phyloP scores from a whole-genome alignment of 2,329 filamentous ascomycete species.

The Gremmenia infestans region DNA sequence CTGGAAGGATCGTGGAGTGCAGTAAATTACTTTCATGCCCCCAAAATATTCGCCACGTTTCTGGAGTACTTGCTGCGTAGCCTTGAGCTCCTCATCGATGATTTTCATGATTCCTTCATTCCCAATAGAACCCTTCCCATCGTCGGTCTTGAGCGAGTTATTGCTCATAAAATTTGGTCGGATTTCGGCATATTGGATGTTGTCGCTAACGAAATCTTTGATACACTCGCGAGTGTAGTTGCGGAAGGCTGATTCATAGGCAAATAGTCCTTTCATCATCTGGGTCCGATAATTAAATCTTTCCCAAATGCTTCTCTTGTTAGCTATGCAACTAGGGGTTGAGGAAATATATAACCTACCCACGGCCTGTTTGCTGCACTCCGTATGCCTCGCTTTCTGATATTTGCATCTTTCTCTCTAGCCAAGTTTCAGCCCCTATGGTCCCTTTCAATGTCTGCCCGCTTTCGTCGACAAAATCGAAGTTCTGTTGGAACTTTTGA shows the following conservation, averaged over 20 bases:
- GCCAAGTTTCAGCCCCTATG: conserved; percentile 45
- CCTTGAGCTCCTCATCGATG: conserved; percentile 49
- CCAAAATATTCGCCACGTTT: conserved; percentile 44
- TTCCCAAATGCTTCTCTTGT: conserved; percentile 43
- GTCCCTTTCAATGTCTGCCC: conserved; percentile 19
- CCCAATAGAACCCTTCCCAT: conserved; percentile 47
- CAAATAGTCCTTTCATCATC: conserved; percentile 69
- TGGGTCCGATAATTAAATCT: conserved; percentile 65
- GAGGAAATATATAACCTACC: conserved; percentile 38
- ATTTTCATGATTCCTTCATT: conserved; percentile 57
- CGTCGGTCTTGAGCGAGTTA: conserved; percentile 56
- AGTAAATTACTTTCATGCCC: conserved; percentile 67
- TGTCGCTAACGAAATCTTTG: conserved; percentile 56
- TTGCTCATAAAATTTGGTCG: conserved; percentile 61
- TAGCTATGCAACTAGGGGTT: conserved; percentile 5
- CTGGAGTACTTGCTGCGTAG: conserved; percentile 41
- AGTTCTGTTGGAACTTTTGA: conserved; percentile 37
- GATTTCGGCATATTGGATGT: conserved; percentile 67
- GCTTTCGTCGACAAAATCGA: conserved; percentile 31
- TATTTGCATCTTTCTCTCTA: conserved; percentile 58
- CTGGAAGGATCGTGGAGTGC: conserved; percentile 58
- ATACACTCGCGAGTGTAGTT: conserved; percentile 57
- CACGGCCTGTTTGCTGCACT: conserved; percentile 41
- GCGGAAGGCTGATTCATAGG: conserved; percentile 58
- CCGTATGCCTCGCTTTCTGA: conserved; percentile 55